Base-by-base conservation (phyloP, 371 early-diverging fungal genomes). In the Mycotypha africana region DNA sequence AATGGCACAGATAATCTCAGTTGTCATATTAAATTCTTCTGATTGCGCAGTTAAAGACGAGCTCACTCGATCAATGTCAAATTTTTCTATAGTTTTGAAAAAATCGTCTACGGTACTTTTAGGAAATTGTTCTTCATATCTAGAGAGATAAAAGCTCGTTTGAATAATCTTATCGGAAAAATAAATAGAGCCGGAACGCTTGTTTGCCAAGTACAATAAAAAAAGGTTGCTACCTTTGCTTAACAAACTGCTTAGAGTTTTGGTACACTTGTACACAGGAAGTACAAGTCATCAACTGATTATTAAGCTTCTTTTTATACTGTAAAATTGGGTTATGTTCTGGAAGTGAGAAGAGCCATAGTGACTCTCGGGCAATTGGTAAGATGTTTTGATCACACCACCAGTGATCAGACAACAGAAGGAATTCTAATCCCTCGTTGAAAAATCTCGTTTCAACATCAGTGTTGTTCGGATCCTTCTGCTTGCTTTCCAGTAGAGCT, bases 291-390 rank as follows among this genome's bases (percentile, higher is more conserved):
- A 25, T 47, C 10, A 74, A 43, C 34, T 68, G 63, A 1, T 31
- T 21, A 30, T 62, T 47, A 2, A 74, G 56, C 37, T 58, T 61
- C 12, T 55, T 41, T 38, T 74, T 74, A 38, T 67, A 74, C 24
- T 66, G 43, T 17, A 44, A 37, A 12, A 74, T 65, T 16, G 61
- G 56, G 3, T 63, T 66, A 38, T 70, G 65, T 26, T 60, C 65
- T 17, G 74, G 70, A 8, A 70, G 39, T 16, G 74, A 74, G 32
- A 74, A 74, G 2, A 74, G 28, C 70, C 70, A 69, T 4, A 74
- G 42, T 0, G 70, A 67, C 45, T 74, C 74, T 19, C 49, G 41
- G 2, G 65, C 68, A 35, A 74, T 58, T 0, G 60, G 56, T 30
- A 55, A 38, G 4, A 55, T 42, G 10, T 41, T 26, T 12, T 58